Evolutionary conservation across 2,329 filamentous ascomycete species (phyloP), one percentile per base, ranked within the genome.

Genomic region (Akanthomyces uredinophilus): DNA sequence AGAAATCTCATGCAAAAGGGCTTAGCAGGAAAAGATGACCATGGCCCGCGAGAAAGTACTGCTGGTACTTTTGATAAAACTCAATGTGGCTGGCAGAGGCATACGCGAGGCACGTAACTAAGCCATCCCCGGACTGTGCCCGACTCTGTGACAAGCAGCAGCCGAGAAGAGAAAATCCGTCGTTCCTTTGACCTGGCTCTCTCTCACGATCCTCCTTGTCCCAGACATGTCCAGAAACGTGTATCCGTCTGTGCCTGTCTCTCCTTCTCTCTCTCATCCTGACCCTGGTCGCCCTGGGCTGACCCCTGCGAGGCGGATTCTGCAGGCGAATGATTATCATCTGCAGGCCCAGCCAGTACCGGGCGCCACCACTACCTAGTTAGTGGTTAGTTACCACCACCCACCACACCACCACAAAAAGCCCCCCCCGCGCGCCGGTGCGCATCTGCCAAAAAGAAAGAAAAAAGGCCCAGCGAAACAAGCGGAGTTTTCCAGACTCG

Each of bases 291-390:
- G 8, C 32, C 37, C 14, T 16, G 32, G 4, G 27, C 27, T 35
- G 32, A 11, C 13, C 51, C 51, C 37, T 54, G 51, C 37, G 41
- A 54, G 51, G 37, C 52, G 37, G 37, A 49, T 47, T 58, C 55
- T 58, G 44, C 55, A 58, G 44, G 43, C 55, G 55, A 58, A 44
- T 58, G 55, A 58, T 58, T 49, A 58, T 58, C 55, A 58, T 58
- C 43, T 57, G 54, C 54, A 57, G 43, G 37, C 13, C 43, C 43
- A 57, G 20, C 43, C 43, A 57, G 20, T 49, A 14, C 32, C 32
- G 27, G 54, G 16, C 43, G 54, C 43, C 53, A 46, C 54, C 24
- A 29, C 29, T 16, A 39, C 13, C 37, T 4, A 16, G n/a, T n/a
- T n/a, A n/a, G n/a, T n/a, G n/a, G n/a, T n/a, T n/a, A n/a, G n/a